phyloP scores from a whole-genome alignment of 1,139 yeast species.

The Debaryomyces robertsiae region DNA sequence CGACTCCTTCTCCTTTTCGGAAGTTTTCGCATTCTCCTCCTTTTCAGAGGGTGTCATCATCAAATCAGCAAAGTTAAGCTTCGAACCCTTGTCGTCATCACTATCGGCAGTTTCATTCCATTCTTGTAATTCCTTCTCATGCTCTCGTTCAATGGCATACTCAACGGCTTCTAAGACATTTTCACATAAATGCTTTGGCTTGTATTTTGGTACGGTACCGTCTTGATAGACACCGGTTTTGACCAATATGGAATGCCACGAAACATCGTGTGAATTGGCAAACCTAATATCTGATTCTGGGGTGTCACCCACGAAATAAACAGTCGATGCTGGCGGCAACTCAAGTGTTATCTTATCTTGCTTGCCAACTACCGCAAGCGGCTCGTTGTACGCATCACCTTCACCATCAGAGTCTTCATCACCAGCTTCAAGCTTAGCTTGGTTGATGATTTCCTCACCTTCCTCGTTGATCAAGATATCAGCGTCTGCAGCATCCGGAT shows the following conservation, averaged over 20 bases:
- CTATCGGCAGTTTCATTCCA: slow-evolving; percentile 60
- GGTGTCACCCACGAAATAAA: slow-evolving; percentile 89
- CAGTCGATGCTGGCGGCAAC: slow-evolving; percentile 81
- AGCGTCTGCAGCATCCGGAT: slow-evolving; percentile 49
- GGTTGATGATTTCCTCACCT: slow-evolving; percentile 53
- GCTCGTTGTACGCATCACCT: slow-evolving; percentile 17
- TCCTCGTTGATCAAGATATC: slow-evolving; percentile 50
- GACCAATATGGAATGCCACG: slow-evolving; percentile 83
- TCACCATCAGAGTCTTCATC: slow-evolving; percentile 35
- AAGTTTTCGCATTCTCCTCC: slow-evolving; percentile 16
- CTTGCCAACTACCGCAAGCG: slow-evolving; percentile 32
- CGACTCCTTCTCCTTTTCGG: too few species aligned
- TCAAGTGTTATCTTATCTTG: slow-evolving; percentile 51
- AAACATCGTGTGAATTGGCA: slow-evolving; percentile 81
- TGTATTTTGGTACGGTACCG: slow-evolving; percentile 75
- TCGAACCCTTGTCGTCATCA: slow-evolving; percentile 36
- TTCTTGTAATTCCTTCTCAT: slow-evolving; percentile 65
- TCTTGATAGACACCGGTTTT: slow-evolving; percentile 86
- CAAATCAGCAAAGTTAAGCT: slow-evolving; percentile 49
- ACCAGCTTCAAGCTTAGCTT: slow-evolving; percentile 44
- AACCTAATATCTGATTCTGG: slow-evolving; percentile 88
- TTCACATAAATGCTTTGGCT: slow-evolving; percentile 71
- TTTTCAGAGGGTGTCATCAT: slow-evolving; percentile 51
- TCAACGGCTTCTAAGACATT: slow-evolving; percentile 80
- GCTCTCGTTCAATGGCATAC: slow-evolving; percentile 82